Base-by-base conservation (phyloP, 768 basidiomycete species). In the Trichaptum fuscoviolaceum region DNA sequence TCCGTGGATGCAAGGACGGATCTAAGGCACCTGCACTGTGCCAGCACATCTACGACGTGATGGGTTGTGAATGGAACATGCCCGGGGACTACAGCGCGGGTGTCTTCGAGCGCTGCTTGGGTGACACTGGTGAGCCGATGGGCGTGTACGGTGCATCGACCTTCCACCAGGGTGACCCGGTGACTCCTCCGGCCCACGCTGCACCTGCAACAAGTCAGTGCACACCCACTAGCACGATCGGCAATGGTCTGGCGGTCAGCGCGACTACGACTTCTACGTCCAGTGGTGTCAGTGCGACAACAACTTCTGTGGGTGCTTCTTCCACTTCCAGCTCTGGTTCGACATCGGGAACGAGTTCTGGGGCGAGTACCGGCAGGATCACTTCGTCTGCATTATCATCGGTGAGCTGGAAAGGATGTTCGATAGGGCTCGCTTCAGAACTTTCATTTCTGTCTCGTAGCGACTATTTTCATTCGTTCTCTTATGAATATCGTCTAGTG, bases 61-160 rank as follows among this genome's bases (percentile, higher is more conserved):
- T 72, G 58, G 71, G 71, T 27, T 72, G 71, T 67, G 27, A 65
- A 25, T 72, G 67, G 67, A 71, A 72, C 64, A 62, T 62, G 59
- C 59, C 59, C 24, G 82, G 73, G 5, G 74, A 80, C 71, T 83
- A 83, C 73, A 70, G 70, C 63, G 61, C 72, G 3, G 80, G 80
- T 35, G 73, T 73, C 9, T 83, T 83, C 67, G 77, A 78, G 67
- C 62, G 62, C 30, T 90, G 88, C 71, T 58, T 77, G 61, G 85
- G 79, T 18, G 86, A 89, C 66, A 79, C 77, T 34, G 83, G 80
- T 61, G 77, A 83, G 59, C 76, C 78, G 24, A 78, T 78, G 36
- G 78, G 77, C 26, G 75, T 81, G 57, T 82, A 81, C 71, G 70
- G 70, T 62, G 72, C 73, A 0, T 73, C 73, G 12, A 80, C 76